Percentiles rank a stretch among this genome's conserved stretches.
These are phyloP conservation scores for Lactifluus rugatus DNA, from an alignment of 768 basidiomycete species.

Conservation along the genomic window DNA sequence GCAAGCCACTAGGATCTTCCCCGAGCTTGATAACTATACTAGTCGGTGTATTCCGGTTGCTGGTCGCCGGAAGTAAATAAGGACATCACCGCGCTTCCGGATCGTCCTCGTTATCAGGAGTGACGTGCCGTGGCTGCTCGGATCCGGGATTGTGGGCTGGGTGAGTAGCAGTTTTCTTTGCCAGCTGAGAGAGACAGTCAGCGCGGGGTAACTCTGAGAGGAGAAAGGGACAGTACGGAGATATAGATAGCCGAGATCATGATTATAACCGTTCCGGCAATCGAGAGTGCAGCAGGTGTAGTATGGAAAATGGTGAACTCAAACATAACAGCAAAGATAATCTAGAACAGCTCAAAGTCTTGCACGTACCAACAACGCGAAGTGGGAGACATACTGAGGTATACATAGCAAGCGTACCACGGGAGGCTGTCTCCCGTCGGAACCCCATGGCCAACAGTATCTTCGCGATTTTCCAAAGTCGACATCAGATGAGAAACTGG, in stretches of 20 bases:
- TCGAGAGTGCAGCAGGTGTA: conserved; percentile 46
- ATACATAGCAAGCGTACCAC: conserved; percentile 56
- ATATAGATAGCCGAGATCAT: conserved; percentile 53
- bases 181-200: not conserved
- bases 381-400: conserved; percentile 32
- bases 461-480: conserved; percentile 22
- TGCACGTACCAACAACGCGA: conserved; percentile 2
- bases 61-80: too few relatives aligned
- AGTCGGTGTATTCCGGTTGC: not conserved
- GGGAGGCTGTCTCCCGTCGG: conserved; percentile 53
- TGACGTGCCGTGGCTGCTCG: not conserved
- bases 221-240: conserved; percentile 36
- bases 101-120: not conserved
- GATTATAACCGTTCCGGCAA: conserved; percentile 58
- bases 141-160: not conserved
- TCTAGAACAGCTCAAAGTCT: conserved; percentile 27
- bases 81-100: not conserved
- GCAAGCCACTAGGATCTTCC: too few relatives aligned
- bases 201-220: not conserved
- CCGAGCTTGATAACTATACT: too few relatives aligned
- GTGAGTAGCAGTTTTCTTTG: conserved; percentile 1
- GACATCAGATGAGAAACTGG: not conserved
- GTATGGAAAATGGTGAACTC: conserved; percentile 58
- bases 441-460: conserved; percentile 52
- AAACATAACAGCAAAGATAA: conserved; percentile 58